These are phyloP conservation scores for Trametes coccinea DNA, from an alignment of 768 basidiomycete species.

Conservation along the genomic window DNA sequence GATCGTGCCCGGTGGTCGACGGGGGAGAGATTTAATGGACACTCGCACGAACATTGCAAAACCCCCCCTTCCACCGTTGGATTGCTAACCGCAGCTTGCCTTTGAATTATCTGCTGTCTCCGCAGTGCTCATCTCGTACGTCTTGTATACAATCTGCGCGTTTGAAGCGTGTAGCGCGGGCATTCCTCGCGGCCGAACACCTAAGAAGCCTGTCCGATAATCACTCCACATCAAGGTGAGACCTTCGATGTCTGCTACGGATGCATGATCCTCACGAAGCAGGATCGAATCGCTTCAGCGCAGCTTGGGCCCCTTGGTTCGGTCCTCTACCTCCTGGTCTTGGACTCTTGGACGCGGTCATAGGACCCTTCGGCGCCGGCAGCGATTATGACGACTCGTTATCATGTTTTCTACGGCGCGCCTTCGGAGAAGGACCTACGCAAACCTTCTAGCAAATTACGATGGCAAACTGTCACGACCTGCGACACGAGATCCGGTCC, in stretches of 20 bases:
- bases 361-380: not conserved
- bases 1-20: not conserved
- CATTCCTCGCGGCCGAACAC: not conserved
- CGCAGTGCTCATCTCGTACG: too few relatives aligned
- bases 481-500: constrained; percentile 1
- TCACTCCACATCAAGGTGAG: not conserved
- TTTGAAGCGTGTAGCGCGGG: too few relatives aligned
- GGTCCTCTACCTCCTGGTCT: too few relatives aligned
- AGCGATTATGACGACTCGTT: constrained; percentile 8
- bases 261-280: not conserved
- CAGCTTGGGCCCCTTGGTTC: not conserved
- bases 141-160: too few relatives aligned
- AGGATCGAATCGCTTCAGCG: not conserved
- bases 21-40: not conserved
- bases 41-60: not conserved
- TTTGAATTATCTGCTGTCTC: too few relatives aligned
- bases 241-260: not conserved
- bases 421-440: constrained; percentile 37
- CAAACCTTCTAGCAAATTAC: constrained; percentile 38
- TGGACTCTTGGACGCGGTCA: not conserved
- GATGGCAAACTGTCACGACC: constrained; percentile 51
- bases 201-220: not conserved
- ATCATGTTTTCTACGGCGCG: constrained; percentile 56
- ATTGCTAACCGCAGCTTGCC: too few relatives aligned
- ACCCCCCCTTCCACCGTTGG: not conserved